Base-by-base conservation (phyloP, 1,139 yeast genomes). In the Saccharomycopsis hybrid region DNA sequence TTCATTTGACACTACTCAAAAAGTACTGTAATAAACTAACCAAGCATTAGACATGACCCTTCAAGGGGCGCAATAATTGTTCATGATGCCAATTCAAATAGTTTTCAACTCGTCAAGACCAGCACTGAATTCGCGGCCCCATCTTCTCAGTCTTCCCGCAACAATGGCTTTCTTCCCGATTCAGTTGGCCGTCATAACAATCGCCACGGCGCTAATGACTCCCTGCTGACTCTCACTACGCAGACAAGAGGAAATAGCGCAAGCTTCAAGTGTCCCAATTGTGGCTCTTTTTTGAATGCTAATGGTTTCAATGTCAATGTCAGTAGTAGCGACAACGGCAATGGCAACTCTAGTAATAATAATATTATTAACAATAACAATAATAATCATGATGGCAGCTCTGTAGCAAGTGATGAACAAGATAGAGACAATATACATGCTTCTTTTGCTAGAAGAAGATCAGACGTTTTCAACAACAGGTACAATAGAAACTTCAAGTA, bases 41-140 rank as follows among this genome's bases (percentile, higher is more conserved):
- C 24, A 35, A n/a, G n/a, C n/a, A n/a, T 13, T 40, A 63, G 66
- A 39, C 60, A 62, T 35, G 67, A 65, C 48, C 59, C 63, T 3
- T 45, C 56, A 5, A 54, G 61, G 7, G 59, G 60, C 27, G 65
- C 68, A 5, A 56, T 66, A 31, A 68, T 66, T 4, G 51, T 66
- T 18, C 65, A 61, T 45, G 66, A 66, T 53, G 49, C 56, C 18
- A 43, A 54, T 4, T 62, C 65, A 18, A 58, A 61, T 25, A 58
- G 57, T 32, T 56, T 65, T 47, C 59, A 65, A 18, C 54, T 65
- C 32, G 60, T 63, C 41, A 59, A 59, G 38, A 64, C 61, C 43
- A 59, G 62, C 8, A 7, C 11, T 7, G 35, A 7, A 7, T 31
- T 31, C 11, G n/a, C n/a, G n/a, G n/a, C n/a, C n/a, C n/a, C n/a